Base-by-base conservation (phyloP, 2,329 filamentous ascomycete species). In the Aureobasidium lini region DNA sequence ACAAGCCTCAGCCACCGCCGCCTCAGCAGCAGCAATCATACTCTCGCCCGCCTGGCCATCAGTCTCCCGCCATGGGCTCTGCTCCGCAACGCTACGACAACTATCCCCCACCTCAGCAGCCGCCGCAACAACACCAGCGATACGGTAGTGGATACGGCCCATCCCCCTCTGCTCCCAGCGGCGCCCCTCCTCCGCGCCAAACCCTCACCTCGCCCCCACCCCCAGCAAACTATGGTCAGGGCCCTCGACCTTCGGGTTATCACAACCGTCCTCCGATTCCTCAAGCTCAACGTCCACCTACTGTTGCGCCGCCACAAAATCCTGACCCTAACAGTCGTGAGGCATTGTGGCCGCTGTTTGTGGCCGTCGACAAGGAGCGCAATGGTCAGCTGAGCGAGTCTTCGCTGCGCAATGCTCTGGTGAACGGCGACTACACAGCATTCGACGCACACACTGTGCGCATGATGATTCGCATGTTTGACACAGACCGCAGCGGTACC, bases 391-490 rank as follows among this genome's bases (percentile, higher is more conserved):
- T 99, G 48, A 91, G 88, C 2, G 92, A 96, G 74, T 81, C 81
- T 54, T 93, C 97, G 73, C 85, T 99, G 43, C 87, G 89, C 9
- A 87, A 89, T 1, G 94, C 94, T 18, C 84, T 99, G 6, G 92
- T 97, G 61, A 99, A 99, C 71, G 93, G 92, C 59, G 94, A 99
- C 79, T 96, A 90, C 84, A 90, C 90, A 1, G 84, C 90, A 4
- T 99, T 99, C 72, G 92, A 99, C 74, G 82, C 86, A 4, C 89
- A 96, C 67, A 99, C 94, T 1, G 92, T 97, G 64, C 88, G 88
- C 69, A 96, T 97, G 90, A 96, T 99, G 92, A 96, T 99, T 66
- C 88, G 92, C 70, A 97, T 99, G 94, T 99, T 99, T 76, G 93
- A 97, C 76, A 89, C 88, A 61, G 89, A 96, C 75, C 87, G 89